Base-by-base conservation (phyloP, 352 stramenopile genomes). In the Salisapilia sapeloensis region DNA sequence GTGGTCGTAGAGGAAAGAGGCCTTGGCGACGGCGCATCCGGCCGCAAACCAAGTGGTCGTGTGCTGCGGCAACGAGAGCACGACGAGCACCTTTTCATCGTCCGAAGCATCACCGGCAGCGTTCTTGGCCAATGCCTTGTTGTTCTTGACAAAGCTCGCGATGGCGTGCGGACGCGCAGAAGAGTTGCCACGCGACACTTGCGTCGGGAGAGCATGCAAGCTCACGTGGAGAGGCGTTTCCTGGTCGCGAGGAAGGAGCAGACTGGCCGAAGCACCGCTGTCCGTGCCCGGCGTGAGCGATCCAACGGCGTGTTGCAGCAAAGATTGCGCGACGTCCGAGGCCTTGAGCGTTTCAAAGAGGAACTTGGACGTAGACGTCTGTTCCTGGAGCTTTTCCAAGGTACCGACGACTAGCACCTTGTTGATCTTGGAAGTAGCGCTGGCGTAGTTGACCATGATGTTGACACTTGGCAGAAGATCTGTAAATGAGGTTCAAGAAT, bases 121-220 rank as follows among this genome's bases (percentile, higher is more conserved):
- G 29, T 32, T 47, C 22, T 26, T 34, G n/a, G 63, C 9, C 6
- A 61, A 34, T 20, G 53, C 31, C 22, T 42, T 35, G 60, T 72
- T 50, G 43, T 31, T 45, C 45, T 75, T 77, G 46, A 76, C 50
- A 40, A 84, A 75, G 24, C 42, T 33, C 25, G 66, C 29, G 47
- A 93, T 72, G 16, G 77, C 52, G 46, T 92, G 76, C 20, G 77
- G 76, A 16, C 76, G 63, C 23, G 71, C 61, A 1, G 55, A 44
- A 7, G 56, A 60, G 48, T 91, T 91, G 46, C 74, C 57, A 14
- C 76, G 64, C 36, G 63, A 84, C 17, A 74, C 54, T 10, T 48
- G 44, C 30, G 53, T 76, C 7, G 70, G 70, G 28, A 86, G 38
- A 32, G 62, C 60, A 35, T 65, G 56, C 13, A 79, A 48, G 42